Percentiles rank a stretch among this genome's conserved stretches.
Evolutionary conservation across 768 basidiomycete genomes (phyloP).

Genomic region (Crassisporium funariophilum): DNA sequence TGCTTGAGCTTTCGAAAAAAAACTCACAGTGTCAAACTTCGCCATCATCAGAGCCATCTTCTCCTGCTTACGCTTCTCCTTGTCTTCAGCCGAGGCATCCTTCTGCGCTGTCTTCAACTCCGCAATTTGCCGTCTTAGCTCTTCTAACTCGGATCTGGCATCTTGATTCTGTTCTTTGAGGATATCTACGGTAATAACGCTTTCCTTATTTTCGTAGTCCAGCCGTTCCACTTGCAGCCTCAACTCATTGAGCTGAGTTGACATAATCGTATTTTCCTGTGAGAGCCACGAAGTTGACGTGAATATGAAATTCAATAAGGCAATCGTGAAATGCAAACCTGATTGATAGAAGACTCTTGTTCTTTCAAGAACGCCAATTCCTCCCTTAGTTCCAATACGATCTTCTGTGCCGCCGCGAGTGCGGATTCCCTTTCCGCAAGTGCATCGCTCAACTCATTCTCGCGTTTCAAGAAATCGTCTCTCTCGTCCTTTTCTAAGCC

Average conservation of each 20-base stretch:
- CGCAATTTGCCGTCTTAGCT: constrained; percentile 75
- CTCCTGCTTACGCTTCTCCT: constrained; percentile 98
- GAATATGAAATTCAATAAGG: background rate
- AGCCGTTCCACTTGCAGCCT: constrained; percentile 89
- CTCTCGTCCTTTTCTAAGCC: constrained; percentile 94
- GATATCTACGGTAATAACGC: constrained; percentile 88
- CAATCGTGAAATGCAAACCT: constrained; percentile 46
- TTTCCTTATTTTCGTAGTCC: constrained; percentile 96
- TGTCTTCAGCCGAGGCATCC: constrained; percentile 89
- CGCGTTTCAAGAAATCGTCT: constrained; percentile 93
- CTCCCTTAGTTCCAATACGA: constrained; percentile 85
- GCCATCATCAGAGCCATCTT: constrained; percentile 99
- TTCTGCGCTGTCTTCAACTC: constrained; percentile 83
- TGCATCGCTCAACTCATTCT: constrained; percentile 94
- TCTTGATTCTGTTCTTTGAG: constrained; percentile 94
- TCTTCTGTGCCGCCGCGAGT: constrained; percentile 78
- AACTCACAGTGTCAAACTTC: constrained; percentile 89
- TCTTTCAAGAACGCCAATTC: constrained; percentile 91
- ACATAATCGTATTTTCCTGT: constrained; percentile 94
- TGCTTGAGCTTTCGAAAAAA: constrained; percentile 1
- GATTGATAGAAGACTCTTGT: constrained; percentile 77
- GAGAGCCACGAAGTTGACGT: constrained; percentile 3
- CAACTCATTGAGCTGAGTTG: constrained; percentile 89
- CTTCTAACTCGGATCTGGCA: constrained; percentile 84
- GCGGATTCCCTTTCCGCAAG: constrained; percentile 91